These are phyloP conservation scores for Polyporus arcularius DNA, from an alignment of 768 basidiomycete species.

Conservation along the genomic window DNA sequence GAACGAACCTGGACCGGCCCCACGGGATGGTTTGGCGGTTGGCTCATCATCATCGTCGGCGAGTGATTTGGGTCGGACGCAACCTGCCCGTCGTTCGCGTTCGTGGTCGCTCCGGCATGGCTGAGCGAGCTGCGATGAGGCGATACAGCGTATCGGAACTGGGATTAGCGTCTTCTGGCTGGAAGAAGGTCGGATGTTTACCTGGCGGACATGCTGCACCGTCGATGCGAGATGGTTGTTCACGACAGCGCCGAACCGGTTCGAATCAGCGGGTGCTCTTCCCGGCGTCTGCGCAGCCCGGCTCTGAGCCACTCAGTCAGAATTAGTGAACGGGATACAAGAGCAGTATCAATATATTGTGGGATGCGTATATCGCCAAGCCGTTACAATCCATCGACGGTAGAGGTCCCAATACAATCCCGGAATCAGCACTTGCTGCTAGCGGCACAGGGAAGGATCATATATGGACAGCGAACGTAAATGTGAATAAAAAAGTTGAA, in stretches of 20 bases:
- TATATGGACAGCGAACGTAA: slow-evolving; percentile 24
- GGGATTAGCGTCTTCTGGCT: not conserved
- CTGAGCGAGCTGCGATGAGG: slow-evolving; percentile 10
- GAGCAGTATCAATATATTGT: no score
- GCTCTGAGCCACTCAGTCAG: not conserved
- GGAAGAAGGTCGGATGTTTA: not conserved
- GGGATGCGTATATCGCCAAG: no score
- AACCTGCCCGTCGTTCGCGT: not conserved
- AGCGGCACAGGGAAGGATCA: slow-evolving; percentile 15
- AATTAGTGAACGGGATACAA: no score
- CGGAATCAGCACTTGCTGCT: slow-evolving; percentile 3
- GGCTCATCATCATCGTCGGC: slow-evolving; percentile 17
- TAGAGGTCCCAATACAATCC: not conserved
- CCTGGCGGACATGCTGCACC: slow-evolving; percentile 14
- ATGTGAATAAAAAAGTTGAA: slow-evolving; percentile 20
- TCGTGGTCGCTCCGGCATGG: slow-evolving; percentile 5
- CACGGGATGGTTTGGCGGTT: slow-evolving; percentile 15
- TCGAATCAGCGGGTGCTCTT: slow-evolving; percentile 4
- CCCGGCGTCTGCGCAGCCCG: not conserved
- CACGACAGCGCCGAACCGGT: slow-evolving; percentile 20
- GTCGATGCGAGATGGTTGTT: slow-evolving; percentile 12
- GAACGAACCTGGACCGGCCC: slow-evolving; percentile 15
- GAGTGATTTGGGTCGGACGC: slow-evolving; percentile 17
- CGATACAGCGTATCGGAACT: not conserved
- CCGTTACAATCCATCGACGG: not conserved